Evolutionary conservation across 1,139 yeast genomes (phyloP).

Genomic region (Taphrina communis): DNA sequence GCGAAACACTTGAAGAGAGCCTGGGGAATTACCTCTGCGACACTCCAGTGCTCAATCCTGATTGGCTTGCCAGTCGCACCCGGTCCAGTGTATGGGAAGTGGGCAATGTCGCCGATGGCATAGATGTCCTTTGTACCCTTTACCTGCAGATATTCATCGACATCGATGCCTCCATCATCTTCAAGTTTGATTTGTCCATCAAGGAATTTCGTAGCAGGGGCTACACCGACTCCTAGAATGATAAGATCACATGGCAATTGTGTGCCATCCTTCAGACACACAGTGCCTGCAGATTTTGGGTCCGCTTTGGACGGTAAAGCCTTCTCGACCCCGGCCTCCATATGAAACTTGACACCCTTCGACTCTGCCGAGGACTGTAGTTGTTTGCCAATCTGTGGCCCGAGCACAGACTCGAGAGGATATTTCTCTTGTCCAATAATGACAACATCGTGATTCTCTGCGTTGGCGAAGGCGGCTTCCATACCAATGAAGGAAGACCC

Average conservation of each 20-base stretch:
- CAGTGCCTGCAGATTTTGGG: constrained; percentile 33
- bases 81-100: constrained; percentile 43
- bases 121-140: constrained; percentile 42
- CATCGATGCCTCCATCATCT: constrained; percentile 43
- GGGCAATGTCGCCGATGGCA: constrained; percentile 45
- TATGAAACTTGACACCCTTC: constrained; percentile 40
- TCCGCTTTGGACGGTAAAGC: constrained; percentile 35
- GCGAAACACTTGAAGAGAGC: not conserved
- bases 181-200: constrained; percentile 41
- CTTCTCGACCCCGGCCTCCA: constrained; percentile 43
- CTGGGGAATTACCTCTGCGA: constrained; percentile 20
- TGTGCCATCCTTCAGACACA: constrained; percentile 43
- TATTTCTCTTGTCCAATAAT: constrained; percentile 42
- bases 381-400: constrained; percentile 40
- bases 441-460: constrained; percentile 42
- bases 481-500: constrained; percentile 44
- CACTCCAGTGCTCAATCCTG: constrained; percentile 45
- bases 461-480: constrained; percentile 43
- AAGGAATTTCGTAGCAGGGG: constrained; percentile 43
- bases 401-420: constrained; percentile 42
- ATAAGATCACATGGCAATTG: constrained; percentile 42
- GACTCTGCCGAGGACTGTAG: constrained; percentile 39
- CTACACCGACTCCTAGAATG: constrained; percentile 44
- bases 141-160: constrained; percentile 41
- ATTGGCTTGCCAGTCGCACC: constrained; percentile 40